phyloP scores from a whole-genome alignment of 164 flowering plant genomes.

The Aristolochia fimbriata region DNA sequence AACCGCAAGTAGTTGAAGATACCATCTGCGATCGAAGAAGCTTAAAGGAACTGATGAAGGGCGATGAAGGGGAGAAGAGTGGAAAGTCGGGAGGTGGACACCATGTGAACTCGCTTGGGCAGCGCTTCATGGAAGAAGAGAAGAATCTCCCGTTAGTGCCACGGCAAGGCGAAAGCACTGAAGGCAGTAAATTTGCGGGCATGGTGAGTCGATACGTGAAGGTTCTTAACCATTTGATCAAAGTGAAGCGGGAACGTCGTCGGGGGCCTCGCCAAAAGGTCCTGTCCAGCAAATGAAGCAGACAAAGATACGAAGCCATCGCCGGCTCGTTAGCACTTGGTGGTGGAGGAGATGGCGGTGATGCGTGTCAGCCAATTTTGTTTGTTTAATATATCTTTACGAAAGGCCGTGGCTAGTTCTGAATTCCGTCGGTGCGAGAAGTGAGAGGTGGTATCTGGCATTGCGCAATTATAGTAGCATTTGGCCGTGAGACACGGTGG shows the following conservation, averaged over 20 bases:
- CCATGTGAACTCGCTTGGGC: neutral
- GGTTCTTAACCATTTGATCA: conserved; percentile 5
- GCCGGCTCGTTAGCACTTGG: no score
- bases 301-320: neutral
- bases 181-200: neutral
- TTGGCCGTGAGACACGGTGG: no score
- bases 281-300: neutral
- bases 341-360: no score
- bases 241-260: conserved; percentile 1
- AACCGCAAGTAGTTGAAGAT: neutral
- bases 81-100: neutral
- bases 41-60: conserved; percentile 4
- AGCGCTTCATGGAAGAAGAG: neutral
- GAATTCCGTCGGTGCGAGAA: no score
- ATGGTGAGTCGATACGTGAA: conserved; percentile 4
- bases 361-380: neutral
- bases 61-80: neutral
- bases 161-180: neutral
- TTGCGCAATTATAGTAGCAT: no score
- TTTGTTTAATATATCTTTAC: neutral
- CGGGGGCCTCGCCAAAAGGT: neutral
- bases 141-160: neutral
- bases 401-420: no score
- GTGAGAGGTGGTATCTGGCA: no score
- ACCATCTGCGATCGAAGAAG: neutral